These are phyloP conservation scores for Pseudofabraea citricarpa DNA, from an alignment of 2,329 filamentous ascomycete species.

Conservation along the genomic window DNA sequence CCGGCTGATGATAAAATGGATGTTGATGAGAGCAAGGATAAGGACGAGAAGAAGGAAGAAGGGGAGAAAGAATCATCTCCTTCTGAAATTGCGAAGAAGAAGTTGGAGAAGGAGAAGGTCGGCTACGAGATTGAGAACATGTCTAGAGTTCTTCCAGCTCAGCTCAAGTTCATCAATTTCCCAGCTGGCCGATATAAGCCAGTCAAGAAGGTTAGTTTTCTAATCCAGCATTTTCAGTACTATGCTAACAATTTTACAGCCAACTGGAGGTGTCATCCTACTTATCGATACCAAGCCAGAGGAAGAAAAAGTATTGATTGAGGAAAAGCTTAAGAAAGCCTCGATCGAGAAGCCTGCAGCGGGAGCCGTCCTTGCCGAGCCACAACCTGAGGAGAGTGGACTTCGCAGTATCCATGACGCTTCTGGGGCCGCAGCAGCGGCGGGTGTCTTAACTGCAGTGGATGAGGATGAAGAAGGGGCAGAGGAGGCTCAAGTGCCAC, in stretches of 20 bases:
- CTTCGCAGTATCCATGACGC: slow-evolving; percentile 36
- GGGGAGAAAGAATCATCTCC: slow-evolving; percentile 51
- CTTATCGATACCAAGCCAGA: slow-evolving; percentile 77
- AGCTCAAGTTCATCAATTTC: slow-evolving; percentile 96
- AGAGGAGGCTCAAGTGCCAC: slow-evolving; percentile 66
- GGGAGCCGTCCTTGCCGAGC: slow-evolving; percentile 24
- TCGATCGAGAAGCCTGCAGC: slow-evolving; percentile 55
- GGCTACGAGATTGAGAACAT: slow-evolving; percentile 97
- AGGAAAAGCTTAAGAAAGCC: slow-evolving; percentile 87
- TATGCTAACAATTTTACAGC: slow-evolving; percentile 50
- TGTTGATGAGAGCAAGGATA: slow-evolving; percentile 55
- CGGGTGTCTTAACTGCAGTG: slow-evolving; percentile 77
- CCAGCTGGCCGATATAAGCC: slow-evolving; percentile 86
- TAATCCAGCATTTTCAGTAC: neutral
- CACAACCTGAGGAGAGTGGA: slow-evolving; percentile 27
- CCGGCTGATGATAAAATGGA: slow-evolving; percentile 82
- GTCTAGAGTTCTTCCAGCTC: slow-evolving; percentile 85
- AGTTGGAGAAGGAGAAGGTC: slow-evolving; percentile 90
- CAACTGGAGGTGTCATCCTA: slow-evolving; percentile 90
- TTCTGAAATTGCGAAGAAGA: slow-evolving; percentile 70
- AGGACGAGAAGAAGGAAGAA: slow-evolving; percentile 56
- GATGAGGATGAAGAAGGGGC: slow-evolving; percentile 77
- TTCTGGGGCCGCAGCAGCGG: slow-evolving; percentile 52
- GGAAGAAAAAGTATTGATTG: slow-evolving; percentile 75
- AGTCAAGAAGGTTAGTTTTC: slow-evolving; percentile 71